Evolutionary conservation across 2,329 filamentous ascomycete species (phyloP).

Genomic region (Magnaporthiopsis rhizophila): DNA sequence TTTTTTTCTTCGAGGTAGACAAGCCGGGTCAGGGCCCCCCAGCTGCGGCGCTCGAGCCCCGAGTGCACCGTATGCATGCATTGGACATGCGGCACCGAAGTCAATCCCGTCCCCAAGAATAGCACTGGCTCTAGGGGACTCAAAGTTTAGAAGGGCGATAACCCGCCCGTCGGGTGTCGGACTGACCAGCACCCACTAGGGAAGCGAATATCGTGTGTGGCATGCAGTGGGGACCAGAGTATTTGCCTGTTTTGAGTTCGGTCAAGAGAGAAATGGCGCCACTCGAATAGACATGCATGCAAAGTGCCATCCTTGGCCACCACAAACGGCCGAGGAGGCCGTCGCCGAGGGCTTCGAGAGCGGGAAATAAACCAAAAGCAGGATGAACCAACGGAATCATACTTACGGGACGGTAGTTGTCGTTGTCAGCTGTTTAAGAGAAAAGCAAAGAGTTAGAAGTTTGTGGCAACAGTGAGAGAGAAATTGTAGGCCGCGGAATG

Average conservation of each 20-base stretch:
- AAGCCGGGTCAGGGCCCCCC: not conserved
- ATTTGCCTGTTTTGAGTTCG: not conserved
- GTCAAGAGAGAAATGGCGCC: not conserved
- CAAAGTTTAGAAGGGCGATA: not conserved
- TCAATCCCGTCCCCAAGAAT: not conserved
- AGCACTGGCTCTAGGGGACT: not conserved
- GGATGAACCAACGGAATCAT: conserved; percentile 9
- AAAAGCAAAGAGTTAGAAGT: conserved; percentile 16
- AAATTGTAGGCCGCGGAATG: not conserved
- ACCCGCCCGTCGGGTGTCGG: not conserved
- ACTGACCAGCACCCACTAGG: not conserved
- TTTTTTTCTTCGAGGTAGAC: not conserved
- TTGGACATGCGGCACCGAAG: not conserved
- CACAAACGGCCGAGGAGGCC: not conserved
- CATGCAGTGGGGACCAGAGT: not conserved
- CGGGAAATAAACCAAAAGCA: conserved; percentile 2
- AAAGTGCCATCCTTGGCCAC: not conserved
- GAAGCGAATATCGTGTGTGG: not conserved
- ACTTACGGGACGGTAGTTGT: conserved; percentile 55
- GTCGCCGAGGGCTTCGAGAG: not conserved
- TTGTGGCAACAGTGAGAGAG: conserved; percentile 10
- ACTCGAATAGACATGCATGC: not conserved
- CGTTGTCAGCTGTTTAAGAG: conserved; percentile 44
- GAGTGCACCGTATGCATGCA: not conserved
- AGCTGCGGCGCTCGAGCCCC: not conserved